Evolutionary conservation across 768 basidiomycete species (phyloP).

Genomic region (Lactarius akahatsu): DNA sequence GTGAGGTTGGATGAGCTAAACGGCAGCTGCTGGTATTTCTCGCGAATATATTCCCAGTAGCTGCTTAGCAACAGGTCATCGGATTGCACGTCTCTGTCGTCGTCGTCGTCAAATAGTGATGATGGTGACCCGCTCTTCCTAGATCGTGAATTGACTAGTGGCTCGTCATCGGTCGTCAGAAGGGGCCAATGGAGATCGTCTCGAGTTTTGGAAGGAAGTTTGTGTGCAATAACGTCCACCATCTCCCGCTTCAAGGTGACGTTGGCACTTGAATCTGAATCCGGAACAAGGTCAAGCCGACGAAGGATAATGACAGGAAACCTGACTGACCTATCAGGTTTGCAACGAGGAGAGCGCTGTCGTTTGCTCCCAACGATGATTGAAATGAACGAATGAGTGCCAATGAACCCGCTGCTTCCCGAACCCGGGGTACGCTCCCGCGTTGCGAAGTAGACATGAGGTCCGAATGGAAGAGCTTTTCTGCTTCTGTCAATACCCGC

Average conservation of each 20-base stretch:
- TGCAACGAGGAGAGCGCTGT: slow-evolving; percentile 56
- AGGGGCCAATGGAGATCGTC: slow-evolving; percentile 81
- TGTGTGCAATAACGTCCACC: slow-evolving; percentile 74
- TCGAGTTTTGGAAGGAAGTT: slow-evolving; percentile 48
- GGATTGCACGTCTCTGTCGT: slow-evolving; percentile 40
- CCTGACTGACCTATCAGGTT: slow-evolving; percentile 55
- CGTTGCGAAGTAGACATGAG: slow-evolving; percentile 53
- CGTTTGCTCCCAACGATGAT: slow-evolving; percentile 66
- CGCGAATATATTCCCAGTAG: slow-evolving; percentile 64
- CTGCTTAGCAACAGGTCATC: slow-evolving; percentile 40
- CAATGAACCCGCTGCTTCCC: slow-evolving; percentile 71
- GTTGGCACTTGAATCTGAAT: slow-evolving; percentile 66
- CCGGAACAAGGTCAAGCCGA: neutral
- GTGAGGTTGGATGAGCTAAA: slow-evolving; percentile 46
- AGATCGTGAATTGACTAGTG: slow-evolving; percentile 34
- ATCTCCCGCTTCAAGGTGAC: slow-evolving; percentile 85
- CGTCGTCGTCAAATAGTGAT: slow-evolving; percentile 35
- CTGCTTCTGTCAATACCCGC: slow-evolving; percentile 61
- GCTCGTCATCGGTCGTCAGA: slow-evolving; percentile 46
- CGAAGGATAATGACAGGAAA: neutral
- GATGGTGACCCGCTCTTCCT: slow-evolving; percentile 30
- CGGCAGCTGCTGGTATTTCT: slow-evolving; percentile 51
- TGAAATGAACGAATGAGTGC: slow-evolving; percentile 73
- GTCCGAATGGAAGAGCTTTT: slow-evolving; percentile 65
- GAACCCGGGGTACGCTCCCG: slow-evolving; percentile 68